Conservation (phyloP, 2,329 filamentous ascomycete species). For the Ustulina deusta region DNA sequence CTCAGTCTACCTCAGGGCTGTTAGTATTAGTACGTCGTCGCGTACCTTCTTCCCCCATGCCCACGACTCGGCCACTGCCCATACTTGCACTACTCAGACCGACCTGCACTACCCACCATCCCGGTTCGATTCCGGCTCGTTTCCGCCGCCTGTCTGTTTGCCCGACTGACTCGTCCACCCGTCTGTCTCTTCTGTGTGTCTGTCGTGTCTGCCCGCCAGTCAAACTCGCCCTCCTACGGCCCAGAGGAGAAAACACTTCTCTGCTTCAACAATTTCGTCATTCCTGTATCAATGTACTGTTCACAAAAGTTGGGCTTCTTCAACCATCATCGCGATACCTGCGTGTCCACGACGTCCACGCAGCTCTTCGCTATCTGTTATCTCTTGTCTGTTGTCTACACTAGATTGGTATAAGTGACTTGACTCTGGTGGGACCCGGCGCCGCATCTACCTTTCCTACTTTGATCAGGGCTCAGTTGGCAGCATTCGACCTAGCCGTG, state of each 20-base stretch:
- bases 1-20: too few relatives aligned
- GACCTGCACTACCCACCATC: conserved; percentile 2
- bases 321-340: conserved; percentile 3
- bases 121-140: conserved; percentile 18
- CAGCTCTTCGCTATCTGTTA: background rate
- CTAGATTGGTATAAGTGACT: conserved; percentile 5
- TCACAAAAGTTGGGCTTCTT: background rate
- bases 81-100: background rate
- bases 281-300: background rate
- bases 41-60: background rate
- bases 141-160: conserved; percentile 18
- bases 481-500: conserved; percentile 1
- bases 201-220: background rate
- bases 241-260: background rate
- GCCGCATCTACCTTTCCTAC: conserved; percentile 14
- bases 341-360: background rate
- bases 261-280: conserved; percentile 6
- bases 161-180: conserved; percentile 9
- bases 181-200: background rate
- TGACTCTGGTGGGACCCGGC: conserved; percentile 22
- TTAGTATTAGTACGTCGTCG: too few relatives aligned
- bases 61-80: background rate
- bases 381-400: background rate
- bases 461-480: conserved; percentile 13
- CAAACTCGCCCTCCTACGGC: conserved; percentile 9